These are phyloP conservation scores for Miscanthus lutarioriparius DNA, from an alignment of 176 grass and related monocot species.

Conservation along the genomic window DNA sequence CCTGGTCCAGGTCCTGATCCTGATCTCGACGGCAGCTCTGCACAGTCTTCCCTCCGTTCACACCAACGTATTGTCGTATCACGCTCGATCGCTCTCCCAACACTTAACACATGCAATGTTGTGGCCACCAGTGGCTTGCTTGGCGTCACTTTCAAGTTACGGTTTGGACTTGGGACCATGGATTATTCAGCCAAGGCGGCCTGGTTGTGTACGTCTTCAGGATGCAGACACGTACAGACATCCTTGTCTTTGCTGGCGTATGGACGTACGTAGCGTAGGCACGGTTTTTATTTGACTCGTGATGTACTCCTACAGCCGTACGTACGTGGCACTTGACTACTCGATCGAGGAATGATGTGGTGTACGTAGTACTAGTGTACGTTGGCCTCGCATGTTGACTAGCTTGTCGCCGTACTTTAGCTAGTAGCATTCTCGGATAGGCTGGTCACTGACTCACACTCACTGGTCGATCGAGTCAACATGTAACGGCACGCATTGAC, in stretches of 20 bases:
- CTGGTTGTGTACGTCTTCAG: background rate
- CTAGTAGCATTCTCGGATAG: background rate
- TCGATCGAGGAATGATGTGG: too few relatives aligned
- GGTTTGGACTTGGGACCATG: background rate
- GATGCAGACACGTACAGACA: background rate
- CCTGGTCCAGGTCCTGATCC: background rate
- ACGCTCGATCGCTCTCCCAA: background rate
- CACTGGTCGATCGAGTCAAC: background rate
- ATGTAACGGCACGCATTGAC: constrained; percentile 24
- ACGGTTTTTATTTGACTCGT: background rate
- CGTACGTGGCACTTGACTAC: background rate
- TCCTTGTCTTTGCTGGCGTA: background rate
- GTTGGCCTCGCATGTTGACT: background rate
- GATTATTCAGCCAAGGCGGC: background rate
- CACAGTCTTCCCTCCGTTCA: constrained; percentile 20
- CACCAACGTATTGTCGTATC: background rate
- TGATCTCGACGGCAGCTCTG: constrained; percentile 22
- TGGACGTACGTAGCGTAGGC: too few relatives aligned
- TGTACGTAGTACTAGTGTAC: too few relatives aligned
- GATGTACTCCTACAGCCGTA: background rate
- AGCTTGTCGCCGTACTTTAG: background rate
- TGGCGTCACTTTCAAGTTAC: background rate
- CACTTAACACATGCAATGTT: background rate
- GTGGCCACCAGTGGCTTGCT: too few relatives aligned
- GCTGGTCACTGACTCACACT: background rate